Percentiles rank a stretch among this genome's conserved stretches.
These are phyloP conservation scores for Physcomitrium patens DNA, from an alignment of 225 moss, liverwort and hornwort species.

Conservation along the genomic window DNA sequence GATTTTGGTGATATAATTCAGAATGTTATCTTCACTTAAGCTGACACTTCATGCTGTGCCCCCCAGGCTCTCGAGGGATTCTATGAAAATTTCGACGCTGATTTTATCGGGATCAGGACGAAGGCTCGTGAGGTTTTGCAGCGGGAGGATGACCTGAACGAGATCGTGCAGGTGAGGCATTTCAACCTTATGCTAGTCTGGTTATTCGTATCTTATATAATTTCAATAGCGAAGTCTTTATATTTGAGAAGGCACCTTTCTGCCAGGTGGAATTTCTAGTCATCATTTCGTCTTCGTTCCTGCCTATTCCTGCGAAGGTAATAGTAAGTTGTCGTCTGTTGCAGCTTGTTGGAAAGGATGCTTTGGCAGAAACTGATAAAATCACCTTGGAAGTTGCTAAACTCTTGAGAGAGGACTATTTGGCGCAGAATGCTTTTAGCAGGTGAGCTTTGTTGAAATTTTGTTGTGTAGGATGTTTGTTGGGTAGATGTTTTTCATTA, in stretches of 20 bases:
- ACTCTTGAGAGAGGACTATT: conserved; percentile 91
- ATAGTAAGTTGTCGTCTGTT: not conserved
- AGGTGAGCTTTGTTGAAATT: conserved; percentile 39
- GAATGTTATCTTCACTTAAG: not conserved
- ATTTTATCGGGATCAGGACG: conserved; percentile 88
- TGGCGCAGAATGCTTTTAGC: conserved; percentile 99
- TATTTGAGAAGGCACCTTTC: not conserved
- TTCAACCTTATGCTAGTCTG: not conserved
- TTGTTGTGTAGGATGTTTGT: not conserved
- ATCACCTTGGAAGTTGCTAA: conserved; percentile 98
- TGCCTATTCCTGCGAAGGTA: not conserved
- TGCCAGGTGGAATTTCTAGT: not conserved
- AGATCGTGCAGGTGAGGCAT: conserved; percentile 82
- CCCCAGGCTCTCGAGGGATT: conserved; percentile 70
- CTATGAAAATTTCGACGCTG: conserved; percentile 92
- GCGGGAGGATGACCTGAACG: conserved; percentile 95
- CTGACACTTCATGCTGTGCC: no score
- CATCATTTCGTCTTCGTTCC: not conserved
- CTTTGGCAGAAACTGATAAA: conserved; percentile 93
- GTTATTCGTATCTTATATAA: not conserved
- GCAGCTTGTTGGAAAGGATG: conserved; percentile 98
- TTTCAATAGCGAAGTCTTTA: conserved; percentile 8
- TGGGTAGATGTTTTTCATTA: no score
- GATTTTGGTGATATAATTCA: not conserved
- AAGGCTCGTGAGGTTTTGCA: conserved; percentile 95